Conservation (phyloP, 1,139 yeast genomes). For the Debaryomyces sp. region DNA sequence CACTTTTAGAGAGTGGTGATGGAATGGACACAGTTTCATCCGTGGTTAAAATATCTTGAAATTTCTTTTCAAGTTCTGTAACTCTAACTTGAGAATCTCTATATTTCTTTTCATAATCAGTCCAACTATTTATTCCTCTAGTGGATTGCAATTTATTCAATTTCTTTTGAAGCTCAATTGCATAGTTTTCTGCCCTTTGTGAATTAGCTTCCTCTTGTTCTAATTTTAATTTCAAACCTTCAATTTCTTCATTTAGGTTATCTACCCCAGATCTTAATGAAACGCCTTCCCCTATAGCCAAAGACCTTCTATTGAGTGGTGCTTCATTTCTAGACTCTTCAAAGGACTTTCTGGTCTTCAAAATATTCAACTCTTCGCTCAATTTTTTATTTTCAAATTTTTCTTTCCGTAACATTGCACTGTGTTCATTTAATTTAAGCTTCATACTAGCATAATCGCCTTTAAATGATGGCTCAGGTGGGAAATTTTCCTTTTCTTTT, state of each 20-base stretch:
- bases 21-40: slow-evolving; percentile 19
- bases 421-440: slow-evolving; percentile 54
- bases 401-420: slow-evolving; percentile 53
- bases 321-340: slow-evolving; percentile 17
- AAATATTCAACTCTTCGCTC: slow-evolving; percentile 57
- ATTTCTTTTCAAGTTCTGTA: slow-evolving; percentile 35
- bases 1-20: slow-evolving; percentile 29
- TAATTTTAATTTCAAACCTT: slow-evolving; percentile 35
- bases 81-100: slow-evolving; percentile 41
- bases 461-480: slow-evolving; percentile 36
- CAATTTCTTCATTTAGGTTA: slow-evolving; percentile 35
- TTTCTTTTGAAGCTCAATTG: slow-evolving; percentile 49
- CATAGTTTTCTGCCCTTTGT: slow-evolving; percentile 49
- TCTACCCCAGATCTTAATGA: slow-evolving; percentile 23
- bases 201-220: slow-evolving; percentile 47
- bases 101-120: slow-evolving; percentile 42
- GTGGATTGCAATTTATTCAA: slow-evolving; percentile 46
- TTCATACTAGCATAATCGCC: slow-evolving; percentile 54
- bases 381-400: slow-evolving; percentile 57
- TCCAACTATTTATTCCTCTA: slow-evolving; percentile 37
- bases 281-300: slow-evolving; percentile 38
- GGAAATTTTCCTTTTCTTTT: slow-evolving; percentile 40
- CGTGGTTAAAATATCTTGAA: slow-evolving; percentile 26
- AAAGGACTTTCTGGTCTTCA: slow-evolving; percentile 47
- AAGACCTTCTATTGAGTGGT: slow-evolving; percentile 26